Evolutionary conservation across 2,329 filamentous ascomycete species (phyloP), one percentile per base, ranked within the genome.

Genomic region (Scedosporium dehoogii): DNA sequence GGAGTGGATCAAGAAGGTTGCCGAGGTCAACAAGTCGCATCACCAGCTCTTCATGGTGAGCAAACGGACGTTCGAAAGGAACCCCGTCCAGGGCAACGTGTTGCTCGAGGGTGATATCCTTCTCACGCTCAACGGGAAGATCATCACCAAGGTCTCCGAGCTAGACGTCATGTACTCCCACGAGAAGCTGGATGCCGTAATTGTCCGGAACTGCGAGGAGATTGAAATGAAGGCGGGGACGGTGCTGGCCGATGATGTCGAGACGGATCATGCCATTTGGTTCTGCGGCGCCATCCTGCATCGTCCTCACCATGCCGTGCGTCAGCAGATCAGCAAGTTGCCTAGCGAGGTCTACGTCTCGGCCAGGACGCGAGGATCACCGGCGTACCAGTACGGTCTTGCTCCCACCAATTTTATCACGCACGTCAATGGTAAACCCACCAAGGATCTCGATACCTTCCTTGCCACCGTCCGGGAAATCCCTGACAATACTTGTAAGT

Each of bases 21-120:
- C 94, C 61, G 81, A 87, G 67, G 91, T 91, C 65, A 97, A 99
- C 73, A 89, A 91, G 46, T 88, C 94, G 59, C 90, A 92, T 63
- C 94, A 99, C 72, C 94, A 99, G 76, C 84, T 99, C 44, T 99
- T 99, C 79, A 97, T 99, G 90, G 91, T 99, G 33, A 89, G 91
- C 69, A 99, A 99, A 77, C 88, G 96, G 57, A 86, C 84, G 0
- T 87, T 87, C 68, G 85, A 87, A 73, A 80, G 83, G 14, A 75
- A 73, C 25, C 72, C 76, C 58, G 74, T 74, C 53, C 73, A 78
- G 1, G 75, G 76, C 1, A 71, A 64, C 80, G 84, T 87, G 16
- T 81, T 99, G 16, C 81, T 90, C 33, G 96, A 99, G 76, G 92
- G 92, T 59, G 94, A 99, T 71, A 88, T 99, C 60, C 86, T 99